Percentiles rank a stretch among this genome's conserved stretches.
phyloP scores from a whole-genome alignment of 2,329 filamentous ascomycete species.

The Xylariaceae sp. region DNA sequence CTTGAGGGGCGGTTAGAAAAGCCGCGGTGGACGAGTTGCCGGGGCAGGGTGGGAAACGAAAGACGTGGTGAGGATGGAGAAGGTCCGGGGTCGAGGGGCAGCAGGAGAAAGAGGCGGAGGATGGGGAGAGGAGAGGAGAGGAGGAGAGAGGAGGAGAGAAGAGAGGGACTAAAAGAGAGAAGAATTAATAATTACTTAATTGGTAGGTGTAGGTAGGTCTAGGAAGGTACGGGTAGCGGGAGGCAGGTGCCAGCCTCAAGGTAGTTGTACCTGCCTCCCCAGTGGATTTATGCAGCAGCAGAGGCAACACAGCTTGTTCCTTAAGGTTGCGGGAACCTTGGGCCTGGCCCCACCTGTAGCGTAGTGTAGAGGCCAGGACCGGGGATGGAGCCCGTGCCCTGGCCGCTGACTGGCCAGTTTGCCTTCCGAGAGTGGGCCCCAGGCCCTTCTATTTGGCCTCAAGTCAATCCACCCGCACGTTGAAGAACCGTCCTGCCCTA shows the following conservation, averaged over 20 bases:
- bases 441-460: constrained; percentile 26
- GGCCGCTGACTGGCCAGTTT: constrained; percentile 24
- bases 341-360: constrained; percentile 15
- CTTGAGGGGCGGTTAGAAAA: constrained; percentile 12
- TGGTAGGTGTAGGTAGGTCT: background rate
- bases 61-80: background rate
- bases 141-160: constrained; percentile 19
- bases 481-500: constrained; percentile 21
- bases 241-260: background rate
- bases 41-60: background rate
- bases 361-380: constrained; percentile 25
- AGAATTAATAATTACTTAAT: background rate
- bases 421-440: constrained; percentile 23
- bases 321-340: constrained; percentile 22
- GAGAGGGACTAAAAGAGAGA: constrained; percentile 14
- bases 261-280: background rate
- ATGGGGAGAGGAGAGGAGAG: constrained; percentile 12
- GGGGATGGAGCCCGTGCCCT: constrained; percentile 26
- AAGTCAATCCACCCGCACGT: constrained; percentile 29
- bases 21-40: constrained; percentile 20
- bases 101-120: constrained; percentile 11
- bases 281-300: background rate
- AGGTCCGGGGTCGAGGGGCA: constrained; percentile 15
- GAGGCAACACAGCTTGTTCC: constrained; percentile 13
- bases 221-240: background rate